Evolutionary conservation across 768 basidiomycete species (phyloP).

Genomic region (Naganishia friedmannii): DNA sequence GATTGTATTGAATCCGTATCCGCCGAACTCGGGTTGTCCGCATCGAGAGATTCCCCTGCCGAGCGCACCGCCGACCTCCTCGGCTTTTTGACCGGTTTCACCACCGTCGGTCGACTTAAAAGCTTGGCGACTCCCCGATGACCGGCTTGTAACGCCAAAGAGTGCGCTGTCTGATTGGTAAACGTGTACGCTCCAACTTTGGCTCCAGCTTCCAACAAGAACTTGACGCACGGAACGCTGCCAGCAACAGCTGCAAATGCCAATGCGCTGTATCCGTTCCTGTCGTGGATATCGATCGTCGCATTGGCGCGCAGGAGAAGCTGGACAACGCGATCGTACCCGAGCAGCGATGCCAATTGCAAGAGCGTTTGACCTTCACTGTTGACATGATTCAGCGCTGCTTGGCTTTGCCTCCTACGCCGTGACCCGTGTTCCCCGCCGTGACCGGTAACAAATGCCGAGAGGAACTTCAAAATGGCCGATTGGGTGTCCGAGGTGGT

Average conservation of each 20-base stretch:
- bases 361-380: slow-evolving; percentile 77
- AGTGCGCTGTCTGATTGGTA: slow-evolving; percentile 52
- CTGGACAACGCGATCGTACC: slow-evolving; percentile 65
- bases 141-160: slow-evolving; percentile 52
- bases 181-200: slow-evolving; percentile 55
- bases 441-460: slow-evolving; percentile 60
- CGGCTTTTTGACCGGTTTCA: not conserved
- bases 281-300: slow-evolving; percentile 79
- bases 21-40: slow-evolving; percentile 44
- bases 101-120: not conserved
- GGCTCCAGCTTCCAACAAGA: slow-evolving; percentile 76
- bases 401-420: slow-evolving; percentile 45
- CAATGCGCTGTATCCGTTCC: slow-evolving; percentile 83
- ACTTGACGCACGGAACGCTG: slow-evolving; percentile 63
- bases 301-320: slow-evolving; percentile 71
- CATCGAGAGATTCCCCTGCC: slow-evolving; percentile 39
- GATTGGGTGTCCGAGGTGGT: slow-evolving; percentile 62
- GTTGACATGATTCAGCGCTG: slow-evolving; percentile 70
- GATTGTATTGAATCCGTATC: slow-evolving; percentile 33
- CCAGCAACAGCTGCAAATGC: slow-evolving; percentile 75
- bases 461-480: slow-evolving; percentile 73
- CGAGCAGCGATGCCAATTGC: slow-evolving; percentile 78
- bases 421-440: slow-evolving; percentile 56
- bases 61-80: slow-evolving; percentile 9
- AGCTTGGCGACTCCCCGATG: slow-evolving; percentile 50